A percentile compares a stretch with the other conserved stretches of the same genome.
phyloP scores from a whole-genome alignment of 495 filamentous ascomycete species.

The Peziza echinospora region DNA sequence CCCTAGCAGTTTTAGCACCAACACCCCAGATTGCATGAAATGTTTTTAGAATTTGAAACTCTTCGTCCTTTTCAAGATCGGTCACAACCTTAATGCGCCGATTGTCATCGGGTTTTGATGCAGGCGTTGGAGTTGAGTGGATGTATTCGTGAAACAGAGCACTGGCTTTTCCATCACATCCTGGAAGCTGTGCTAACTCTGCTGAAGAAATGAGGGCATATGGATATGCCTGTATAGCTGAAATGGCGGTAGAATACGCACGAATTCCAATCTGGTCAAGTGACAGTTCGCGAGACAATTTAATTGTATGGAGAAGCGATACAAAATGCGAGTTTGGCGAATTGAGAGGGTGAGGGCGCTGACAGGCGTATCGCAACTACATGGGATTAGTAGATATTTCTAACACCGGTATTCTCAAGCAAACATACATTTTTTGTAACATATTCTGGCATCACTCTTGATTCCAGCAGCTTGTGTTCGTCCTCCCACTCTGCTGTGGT shows the following conservation, averaged over 20 bases:
- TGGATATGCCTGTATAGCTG: conserved; percentile 65
- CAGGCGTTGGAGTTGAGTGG: conserved; percentile 19
- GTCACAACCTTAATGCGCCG: conserved; percentile 39
- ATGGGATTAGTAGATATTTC: too few species aligned
- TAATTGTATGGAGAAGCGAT: conserved; percentile 49
- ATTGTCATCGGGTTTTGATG: conserved; percentile 6
- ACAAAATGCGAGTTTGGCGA: conserved; percentile 64
- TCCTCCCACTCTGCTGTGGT: background rate
- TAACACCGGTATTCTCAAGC: too few species aligned
- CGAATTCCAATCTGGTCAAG: conserved; percentile 59
- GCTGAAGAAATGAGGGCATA: conserved; percentile 28
- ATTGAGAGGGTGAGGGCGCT: conserved; percentile 48
- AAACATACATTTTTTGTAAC: conserved; percentile 26
- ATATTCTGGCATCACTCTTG: conserved; percentile 24
- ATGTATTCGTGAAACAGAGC: conserved; percentile 59
- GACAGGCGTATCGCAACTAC: conserved; percentile 55
- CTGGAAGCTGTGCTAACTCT: conserved; percentile 54
- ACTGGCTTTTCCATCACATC: conserved; percentile 64
- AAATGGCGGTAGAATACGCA: conserved; percentile 79
- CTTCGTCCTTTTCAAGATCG: conserved; percentile 40
- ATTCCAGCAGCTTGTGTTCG: background rate
- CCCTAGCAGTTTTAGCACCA: conserved; percentile 55
- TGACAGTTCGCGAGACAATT: conserved; percentile 42
- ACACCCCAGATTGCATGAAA: conserved; percentile 84
- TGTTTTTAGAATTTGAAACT: conserved; percentile 36